Evolutionary conservation across 2,329 filamentous ascomycete genomes (phyloP), one percentile per base, ranked within the genome.

Genomic region (Talaromyces sp.): DNA sequence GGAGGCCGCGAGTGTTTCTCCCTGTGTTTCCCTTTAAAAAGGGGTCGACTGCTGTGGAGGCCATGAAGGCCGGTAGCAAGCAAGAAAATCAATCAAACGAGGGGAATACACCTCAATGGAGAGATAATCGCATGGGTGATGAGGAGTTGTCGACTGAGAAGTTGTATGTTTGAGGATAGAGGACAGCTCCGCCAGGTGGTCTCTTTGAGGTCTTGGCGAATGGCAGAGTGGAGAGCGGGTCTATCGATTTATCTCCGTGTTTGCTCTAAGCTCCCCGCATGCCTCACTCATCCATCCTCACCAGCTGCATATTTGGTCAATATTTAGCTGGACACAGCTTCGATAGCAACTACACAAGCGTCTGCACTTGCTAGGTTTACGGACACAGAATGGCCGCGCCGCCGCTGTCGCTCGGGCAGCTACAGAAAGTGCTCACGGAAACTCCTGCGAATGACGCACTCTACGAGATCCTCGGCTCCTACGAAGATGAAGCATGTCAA

Each of bases 11-110:
- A 63, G 90, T 89, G 75, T 86, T 97, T 75, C 87, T 84, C 69
- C 86, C 87, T 67, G 87, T 89, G 72, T 85, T 87, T 73, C 89
- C 89, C 79, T 89, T 86, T 72, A 91, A 83, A 72, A 94, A 81
- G 68, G 80, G 74, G 65, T 80, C 79, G 70, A 84, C 65, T 64
- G 74, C 69, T 69, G 73, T 68, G 59, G 70, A 66, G 69, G 75
- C 76, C 76, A 78, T 78, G 64, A 71, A 71, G 75, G 75, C 74
- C 74, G 67, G 56, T 48, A 57, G 56, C 63, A 63, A 52, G 35
- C 63, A 61, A 64, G 68, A 63, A 63, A 65, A 62, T 65, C 68
- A 69, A 66, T 66, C 67, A 69, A 56, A 56, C 61, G 65, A 64
- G 54, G 58, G 62, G 64, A 59, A 65, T 11, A 5, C 2, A 11